These are phyloP conservation scores for Ambrosiella xylebori DNA, from an alignment of 2,329 filamentous ascomycete species.

Conservation along the genomic window DNA sequence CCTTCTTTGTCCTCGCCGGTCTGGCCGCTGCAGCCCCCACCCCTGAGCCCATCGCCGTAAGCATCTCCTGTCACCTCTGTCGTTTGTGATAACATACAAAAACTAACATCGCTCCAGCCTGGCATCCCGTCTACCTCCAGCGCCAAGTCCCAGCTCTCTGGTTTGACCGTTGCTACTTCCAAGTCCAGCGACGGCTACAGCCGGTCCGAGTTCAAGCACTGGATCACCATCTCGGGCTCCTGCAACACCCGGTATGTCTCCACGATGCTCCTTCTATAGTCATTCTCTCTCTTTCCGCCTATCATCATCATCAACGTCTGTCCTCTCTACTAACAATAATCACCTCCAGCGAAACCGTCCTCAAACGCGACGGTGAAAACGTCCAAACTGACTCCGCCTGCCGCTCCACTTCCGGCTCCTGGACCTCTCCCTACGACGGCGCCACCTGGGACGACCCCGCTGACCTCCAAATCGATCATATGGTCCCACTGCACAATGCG, in stretches of 20 bases:
- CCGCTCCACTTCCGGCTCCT: constrained; percentile 45
- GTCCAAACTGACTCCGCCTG: constrained; percentile 45
- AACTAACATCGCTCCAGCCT: constrained; percentile 22
- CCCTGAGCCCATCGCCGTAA: constrained; percentile 18
- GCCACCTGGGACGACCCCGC: constrained; percentile 48
- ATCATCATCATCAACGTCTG: constrained; percentile 40
- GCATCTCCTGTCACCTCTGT: neutral
- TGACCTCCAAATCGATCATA: constrained; percentile 68
- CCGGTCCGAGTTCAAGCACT: constrained; percentile 54
- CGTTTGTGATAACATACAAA: neutral
- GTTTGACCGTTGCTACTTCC: constrained; percentile 38
- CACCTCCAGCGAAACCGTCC: constrained; percentile 41
- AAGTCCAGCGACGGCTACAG: constrained; percentile 41
- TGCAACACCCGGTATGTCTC: constrained; percentile 48
- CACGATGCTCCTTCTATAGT: neutral
- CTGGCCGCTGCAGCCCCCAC: constrained; percentile 17
- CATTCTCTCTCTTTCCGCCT: neutral
- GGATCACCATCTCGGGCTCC: constrained; percentile 44
- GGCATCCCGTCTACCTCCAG: constrained; percentile 42
- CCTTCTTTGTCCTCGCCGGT: constrained; percentile 16
- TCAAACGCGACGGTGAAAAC: constrained; percentile 53
- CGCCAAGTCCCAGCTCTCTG: constrained; percentile 40
- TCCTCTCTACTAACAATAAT: neutral
- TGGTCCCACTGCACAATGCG: constrained; percentile 66
- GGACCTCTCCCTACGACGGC: constrained; percentile 60